phyloP scores from a whole-genome alignment of 257 asterid genomes.

The Cynanchum wilfordii region DNA sequence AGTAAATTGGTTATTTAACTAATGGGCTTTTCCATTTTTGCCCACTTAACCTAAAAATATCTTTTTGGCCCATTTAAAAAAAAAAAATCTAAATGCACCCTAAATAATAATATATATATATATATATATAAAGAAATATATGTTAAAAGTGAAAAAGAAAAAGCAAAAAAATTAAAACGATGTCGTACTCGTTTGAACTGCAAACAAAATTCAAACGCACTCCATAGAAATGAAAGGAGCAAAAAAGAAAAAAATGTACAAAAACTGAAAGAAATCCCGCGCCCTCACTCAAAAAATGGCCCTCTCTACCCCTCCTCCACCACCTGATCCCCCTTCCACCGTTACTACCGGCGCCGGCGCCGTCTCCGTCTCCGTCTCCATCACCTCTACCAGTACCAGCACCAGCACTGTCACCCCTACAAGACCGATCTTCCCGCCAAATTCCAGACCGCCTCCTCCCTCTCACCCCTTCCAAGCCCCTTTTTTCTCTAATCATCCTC shows the following conservation, averaged over 20 bases:
- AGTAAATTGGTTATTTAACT: too few species aligned
- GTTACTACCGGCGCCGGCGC: constrained; percentile 42
- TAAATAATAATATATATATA: too few species aligned
- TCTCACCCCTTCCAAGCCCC: constrained; percentile 12
- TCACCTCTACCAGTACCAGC: neutral
- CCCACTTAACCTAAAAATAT: too few species aligned
- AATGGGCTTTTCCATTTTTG: too few species aligned
- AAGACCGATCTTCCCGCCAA: constrained; percentile 22
- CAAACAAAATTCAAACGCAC: neutral
- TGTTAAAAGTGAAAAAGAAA: too few species aligned
- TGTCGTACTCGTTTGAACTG: too few species aligned
- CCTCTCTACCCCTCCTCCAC: constrained; percentile 58
- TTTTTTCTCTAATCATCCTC: constrained; percentile 9
- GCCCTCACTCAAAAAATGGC: constrained; percentile 35
- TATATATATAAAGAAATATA: too few species aligned
- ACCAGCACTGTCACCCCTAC: constrained; percentile 23
- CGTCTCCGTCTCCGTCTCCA: neutral
- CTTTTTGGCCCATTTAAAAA: too few species aligned
- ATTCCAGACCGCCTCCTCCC: constrained; percentile 14
- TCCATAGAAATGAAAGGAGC: neutral
- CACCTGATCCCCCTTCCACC: constrained; percentile 21
- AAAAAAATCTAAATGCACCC: too few species aligned
- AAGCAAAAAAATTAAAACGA: too few species aligned
- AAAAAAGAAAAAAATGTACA: neutral
- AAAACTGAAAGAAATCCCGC: constrained; percentile 26